Conservation (phyloP, 345 rosid genomes). For the Barbarea vulgaris region DNA sequence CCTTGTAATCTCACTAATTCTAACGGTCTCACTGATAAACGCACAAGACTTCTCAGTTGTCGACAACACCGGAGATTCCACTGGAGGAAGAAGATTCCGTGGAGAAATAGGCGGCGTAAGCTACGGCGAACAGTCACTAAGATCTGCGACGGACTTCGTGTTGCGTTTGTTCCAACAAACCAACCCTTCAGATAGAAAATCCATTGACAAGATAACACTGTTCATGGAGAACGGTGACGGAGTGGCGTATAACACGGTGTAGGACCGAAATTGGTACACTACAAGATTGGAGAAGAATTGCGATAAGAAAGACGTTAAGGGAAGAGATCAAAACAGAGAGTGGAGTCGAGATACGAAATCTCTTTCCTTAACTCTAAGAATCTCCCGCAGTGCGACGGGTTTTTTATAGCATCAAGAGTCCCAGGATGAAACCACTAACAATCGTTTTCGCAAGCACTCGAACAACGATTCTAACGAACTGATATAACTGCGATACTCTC, state of each 20-base stretch:
- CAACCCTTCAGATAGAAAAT: slow-evolving; percentile 37
- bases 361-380: too few species aligned
- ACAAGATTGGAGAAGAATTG: too few species aligned
- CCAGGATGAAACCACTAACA: too few species aligned
- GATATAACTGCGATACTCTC: too few species aligned
- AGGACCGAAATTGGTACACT: too few species aligned
- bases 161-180: slow-evolving; percentile 50
- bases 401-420: too few species aligned
- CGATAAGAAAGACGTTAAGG: too few species aligned
- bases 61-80: slow-evolving; percentile 38
- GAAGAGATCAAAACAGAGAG: too few species aligned
- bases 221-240: slow-evolving; percentile 38
- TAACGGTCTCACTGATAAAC: neutral
- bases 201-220: slow-evolving; percentile 41
- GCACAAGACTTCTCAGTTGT: slow-evolving; percentile 41
- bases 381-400: too few species aligned
- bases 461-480: too few species aligned
- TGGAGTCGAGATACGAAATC: too few species aligned
- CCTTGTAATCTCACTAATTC: slow-evolving; percentile 9
- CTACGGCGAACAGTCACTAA: slow-evolving; percentile 38
- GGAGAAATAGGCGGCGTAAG: slow-evolving; percentile 36
- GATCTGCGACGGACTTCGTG: slow-evolving; percentile 40
- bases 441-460: too few species aligned
- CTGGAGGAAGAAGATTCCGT: slow-evolving; percentile 44
- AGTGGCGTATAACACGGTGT: slow-evolving; percentile 26